Evolutionary conservation across 2,329 filamentous ascomycete species (phyloP).

Genomic region (Fusarium ambrosium): DNA sequence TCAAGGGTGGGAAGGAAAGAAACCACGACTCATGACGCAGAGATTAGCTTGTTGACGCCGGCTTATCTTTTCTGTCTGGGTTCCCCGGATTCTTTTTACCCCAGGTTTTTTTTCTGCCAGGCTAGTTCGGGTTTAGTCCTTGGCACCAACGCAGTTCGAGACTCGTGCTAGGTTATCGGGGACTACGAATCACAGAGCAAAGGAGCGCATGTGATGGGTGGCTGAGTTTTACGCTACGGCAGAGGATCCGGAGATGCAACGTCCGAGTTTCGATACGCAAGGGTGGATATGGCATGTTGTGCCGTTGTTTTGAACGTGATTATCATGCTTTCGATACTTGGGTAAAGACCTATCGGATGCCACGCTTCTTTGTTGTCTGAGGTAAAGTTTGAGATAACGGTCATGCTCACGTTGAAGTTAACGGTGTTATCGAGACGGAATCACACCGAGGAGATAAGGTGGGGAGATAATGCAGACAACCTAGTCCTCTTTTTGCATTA

Average conservation of each 20-base stretch:
- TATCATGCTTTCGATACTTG: neutral
- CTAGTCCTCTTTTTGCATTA: neutral
- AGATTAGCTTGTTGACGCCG: neutral
- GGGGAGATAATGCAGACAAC: neutral
- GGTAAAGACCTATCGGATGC: neutral
- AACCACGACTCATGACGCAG: neutral
- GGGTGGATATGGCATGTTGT: neutral
- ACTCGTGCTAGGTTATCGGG: neutral
- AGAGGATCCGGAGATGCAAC: neutral
- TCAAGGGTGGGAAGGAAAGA: neutral
- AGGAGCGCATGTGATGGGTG: neutral
- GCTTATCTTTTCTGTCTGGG: neutral
- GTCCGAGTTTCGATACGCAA: neutral
- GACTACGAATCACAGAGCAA: neutral
- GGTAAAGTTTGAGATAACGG: neutral
- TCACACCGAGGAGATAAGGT: neutral
- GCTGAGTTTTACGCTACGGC: constrained; percentile 5
- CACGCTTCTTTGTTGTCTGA: neutral
- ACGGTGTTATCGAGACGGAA: neutral
- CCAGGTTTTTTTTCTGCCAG: neutral
- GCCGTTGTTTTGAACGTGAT: neutral
- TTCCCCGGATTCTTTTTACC: neutral
- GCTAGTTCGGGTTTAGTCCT: neutral
- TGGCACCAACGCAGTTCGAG: neutral
- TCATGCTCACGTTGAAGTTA: neutral